Conservation (phyloP, 1,139 yeast genomes). For the Hemisphaericaspora xylofermentans region DNA sequence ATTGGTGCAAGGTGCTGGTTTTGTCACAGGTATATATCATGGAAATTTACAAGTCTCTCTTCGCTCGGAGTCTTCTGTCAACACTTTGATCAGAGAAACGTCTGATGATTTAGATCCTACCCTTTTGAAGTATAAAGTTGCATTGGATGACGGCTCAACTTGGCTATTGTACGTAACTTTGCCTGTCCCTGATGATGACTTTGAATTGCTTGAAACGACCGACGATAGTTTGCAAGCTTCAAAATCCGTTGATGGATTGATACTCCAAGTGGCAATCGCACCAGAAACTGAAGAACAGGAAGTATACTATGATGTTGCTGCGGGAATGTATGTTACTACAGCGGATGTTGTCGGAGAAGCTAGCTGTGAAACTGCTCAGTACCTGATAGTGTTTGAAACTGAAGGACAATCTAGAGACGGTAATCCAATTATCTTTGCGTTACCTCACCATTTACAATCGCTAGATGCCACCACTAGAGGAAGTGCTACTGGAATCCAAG, state of each 20-base stretch:
- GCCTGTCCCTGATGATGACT: slow-evolving; percentile 42
- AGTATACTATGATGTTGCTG: slow-evolving; percentile 51
- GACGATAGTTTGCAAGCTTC: slow-evolving; percentile 57
- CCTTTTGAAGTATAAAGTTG: slow-evolving; percentile 58
- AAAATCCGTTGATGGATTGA: slow-evolving; percentile 37
- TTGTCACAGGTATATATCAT: slow-evolving; percentile 63
- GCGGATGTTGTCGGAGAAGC: slow-evolving; percentile 32
- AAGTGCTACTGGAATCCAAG: slow-evolving; percentile 46
- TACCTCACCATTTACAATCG: slow-evolving; percentile 69
- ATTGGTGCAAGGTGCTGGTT: slow-evolving; percentile 76
- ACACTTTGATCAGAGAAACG: slow-evolving; percentile 45
- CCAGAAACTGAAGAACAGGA: slow-evolving; percentile 35
- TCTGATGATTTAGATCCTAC: slow-evolving; percentile 38
- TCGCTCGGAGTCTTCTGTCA: slow-evolving; percentile 54
- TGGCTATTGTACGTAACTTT: slow-evolving; percentile 42
- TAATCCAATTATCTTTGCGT: slow-evolving; percentile 57
- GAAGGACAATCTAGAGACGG: slow-evolving; percentile 54
- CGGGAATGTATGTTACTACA: slow-evolving; percentile 43
- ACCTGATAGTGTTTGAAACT: slow-evolving; percentile 52
- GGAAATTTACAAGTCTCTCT: slow-evolving; percentile 54
- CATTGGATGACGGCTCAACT: slow-evolving; percentile 42
- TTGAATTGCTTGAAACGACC: slow-evolving; percentile 46
- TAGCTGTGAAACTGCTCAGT: slow-evolving; percentile 34
- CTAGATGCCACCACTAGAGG: slow-evolving; percentile 37
- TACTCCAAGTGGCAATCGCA: slow-evolving; percentile 51